phyloP scores from a whole-genome alignment of 1,139 yeast species.

The Candida sanyaensis region DNA sequence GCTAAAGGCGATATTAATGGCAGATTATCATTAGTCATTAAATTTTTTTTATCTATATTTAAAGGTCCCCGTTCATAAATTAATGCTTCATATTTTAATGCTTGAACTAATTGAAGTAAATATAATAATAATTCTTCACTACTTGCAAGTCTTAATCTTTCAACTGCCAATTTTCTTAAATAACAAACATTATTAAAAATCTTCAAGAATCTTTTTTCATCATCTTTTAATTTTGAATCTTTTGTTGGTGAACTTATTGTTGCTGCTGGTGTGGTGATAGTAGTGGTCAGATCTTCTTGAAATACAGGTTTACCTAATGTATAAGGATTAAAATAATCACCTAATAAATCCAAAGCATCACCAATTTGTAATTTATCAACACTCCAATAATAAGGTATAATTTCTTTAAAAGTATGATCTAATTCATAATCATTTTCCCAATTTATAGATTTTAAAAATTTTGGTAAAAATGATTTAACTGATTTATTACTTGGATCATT shows the following conservation, averaged over 20 bases:
- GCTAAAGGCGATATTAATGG: conserved; percentile 63
- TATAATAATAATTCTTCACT: conserved; percentile 82
- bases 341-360: conserved; percentile 86
- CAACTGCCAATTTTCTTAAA: conserved; percentile 84
- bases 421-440: conserved; percentile 87
- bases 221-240: conserved; percentile 21
- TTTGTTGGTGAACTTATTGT: conserved; percentile 7
- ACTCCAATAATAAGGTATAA: conserved; percentile 46
- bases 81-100: conserved; percentile 70
- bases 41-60: conserved; percentile 4
- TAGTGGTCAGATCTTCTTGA: conserved; percentile 3
- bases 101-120: conserved; percentile 88
- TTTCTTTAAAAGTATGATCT: conserved; percentile 68
- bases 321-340: conserved; percentile 62
- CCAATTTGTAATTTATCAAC: conserved; percentile 82
- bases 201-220: conserved; percentile 32
- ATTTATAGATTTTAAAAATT: conserved; percentile 82
- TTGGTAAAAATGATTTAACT: conserved; percentile 64
- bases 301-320: conserved; percentile 25
- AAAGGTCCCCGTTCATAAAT: conserved; percentile 20
- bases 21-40: conserved; percentile 11
- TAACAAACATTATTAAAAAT: conserved; percentile 38
- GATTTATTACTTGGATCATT: conserved; percentile 20
- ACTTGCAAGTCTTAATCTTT: conserved; percentile 72
- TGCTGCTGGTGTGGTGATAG: no score